Evolutionary conservation across 768 basidiomycete genomes (phyloP).

Genomic region (Lentinula lateritia): DNA sequence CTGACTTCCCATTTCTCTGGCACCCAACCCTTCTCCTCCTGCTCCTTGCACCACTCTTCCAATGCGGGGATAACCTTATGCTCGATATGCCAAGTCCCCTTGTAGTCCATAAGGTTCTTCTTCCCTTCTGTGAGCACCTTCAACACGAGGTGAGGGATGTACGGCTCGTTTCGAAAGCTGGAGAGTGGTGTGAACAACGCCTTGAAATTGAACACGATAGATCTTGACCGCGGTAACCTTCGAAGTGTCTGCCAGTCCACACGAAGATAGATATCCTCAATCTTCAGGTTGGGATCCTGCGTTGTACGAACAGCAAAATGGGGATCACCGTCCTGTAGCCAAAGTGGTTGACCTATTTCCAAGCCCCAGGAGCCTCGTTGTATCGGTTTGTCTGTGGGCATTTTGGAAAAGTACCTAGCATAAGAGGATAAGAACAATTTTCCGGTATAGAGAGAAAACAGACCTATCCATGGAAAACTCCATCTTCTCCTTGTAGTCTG

Average conservation of each 20-base stretch:
- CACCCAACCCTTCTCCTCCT: conserved; percentile 40
- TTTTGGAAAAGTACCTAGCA: conserved; percentile 40
- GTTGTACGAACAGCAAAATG: conserved; percentile 26
- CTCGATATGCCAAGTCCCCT: conserved; percentile 33
- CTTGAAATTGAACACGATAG: conserved; percentile 51
- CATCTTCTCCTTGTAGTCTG: conserved; percentile 46
- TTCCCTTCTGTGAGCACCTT: conserved; percentile 38
- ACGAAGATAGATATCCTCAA: conserved; percentile 38
- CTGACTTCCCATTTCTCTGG: conserved; percentile 42
- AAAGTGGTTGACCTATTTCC: conserved; percentile 46
- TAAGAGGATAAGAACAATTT: not conserved
- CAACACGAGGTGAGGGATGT: conserved; percentile 40
- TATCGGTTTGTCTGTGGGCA: conserved; percentile 43
- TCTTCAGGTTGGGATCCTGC: conserved; percentile 28
- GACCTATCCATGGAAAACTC: conserved; percentile 44
- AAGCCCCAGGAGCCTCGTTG: conserved; percentile 49
- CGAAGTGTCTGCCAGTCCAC: conserved; percentile 55
- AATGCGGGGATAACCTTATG: conserved; percentile 42
- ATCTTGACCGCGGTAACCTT: conserved; percentile 38
- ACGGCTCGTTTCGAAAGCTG: conserved; percentile 38
- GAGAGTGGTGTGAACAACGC: conserved; percentile 45
- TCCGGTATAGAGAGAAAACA: not conserved
- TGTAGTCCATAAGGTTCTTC: conserved; percentile 35
- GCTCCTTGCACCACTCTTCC: conserved; percentile 39
- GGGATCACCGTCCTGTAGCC: conserved; percentile 32